These are phyloP conservation scores for Monotropa hypopitys DNA, from an alignment of 179 eudicot genomes.

Conservation along the genomic window DNA sequence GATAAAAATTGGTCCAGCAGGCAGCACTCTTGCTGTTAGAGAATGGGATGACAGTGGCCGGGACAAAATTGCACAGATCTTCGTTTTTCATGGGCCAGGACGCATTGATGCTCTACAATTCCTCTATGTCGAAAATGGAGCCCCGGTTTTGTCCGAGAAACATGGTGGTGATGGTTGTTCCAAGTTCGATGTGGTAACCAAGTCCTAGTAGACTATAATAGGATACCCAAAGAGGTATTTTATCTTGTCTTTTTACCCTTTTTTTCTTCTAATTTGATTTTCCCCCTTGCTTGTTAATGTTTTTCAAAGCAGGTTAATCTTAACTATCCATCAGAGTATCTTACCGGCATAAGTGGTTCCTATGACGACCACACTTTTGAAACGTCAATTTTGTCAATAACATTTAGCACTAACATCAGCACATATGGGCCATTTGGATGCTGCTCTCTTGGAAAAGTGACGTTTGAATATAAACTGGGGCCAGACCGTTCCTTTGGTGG, in stretches of 20 bases:
- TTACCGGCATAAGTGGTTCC: background rate
- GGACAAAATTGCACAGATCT: background rate
- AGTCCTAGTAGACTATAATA: background rate
- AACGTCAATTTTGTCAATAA: too few relatives aligned
- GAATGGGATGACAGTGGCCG: background rate
- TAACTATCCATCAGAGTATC: background rate
- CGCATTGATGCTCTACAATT: background rate
- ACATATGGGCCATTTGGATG: too few relatives aligned
- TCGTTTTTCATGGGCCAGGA: background rate
- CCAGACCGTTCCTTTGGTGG: too few relatives aligned
- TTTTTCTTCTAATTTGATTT: background rate
- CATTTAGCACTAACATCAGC: too few relatives aligned
- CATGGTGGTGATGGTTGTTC: background rate
- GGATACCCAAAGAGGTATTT: background rate
- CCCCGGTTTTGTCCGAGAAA: background rate
- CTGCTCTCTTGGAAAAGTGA: too few relatives aligned
- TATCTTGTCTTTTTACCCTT: background rate
- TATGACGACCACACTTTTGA: too few relatives aligned
- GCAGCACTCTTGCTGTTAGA: too few relatives aligned
- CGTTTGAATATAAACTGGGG: too few relatives aligned
- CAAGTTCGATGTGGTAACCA: background rate
- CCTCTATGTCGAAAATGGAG: background rate
- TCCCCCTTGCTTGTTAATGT: background rate
- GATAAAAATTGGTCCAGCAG: background rate
- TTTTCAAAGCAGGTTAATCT: background rate